Evolutionary conservation across 257 asterid species (phyloP).

Genomic region (Solanum microdontum): DNA sequence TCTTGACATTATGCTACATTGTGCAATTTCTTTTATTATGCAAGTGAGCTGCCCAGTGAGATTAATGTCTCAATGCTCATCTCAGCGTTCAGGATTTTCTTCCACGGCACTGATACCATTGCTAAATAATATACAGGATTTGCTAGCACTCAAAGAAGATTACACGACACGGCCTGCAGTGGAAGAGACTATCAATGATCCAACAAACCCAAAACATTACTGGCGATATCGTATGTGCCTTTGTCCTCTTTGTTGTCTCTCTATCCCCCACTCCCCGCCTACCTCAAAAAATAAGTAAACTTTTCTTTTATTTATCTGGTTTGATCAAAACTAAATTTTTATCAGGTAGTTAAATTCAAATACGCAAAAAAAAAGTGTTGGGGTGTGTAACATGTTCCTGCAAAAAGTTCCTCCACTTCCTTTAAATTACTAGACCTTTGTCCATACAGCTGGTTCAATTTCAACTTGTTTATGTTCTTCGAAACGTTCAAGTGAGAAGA

Average conservation of each 20-base stretch:
- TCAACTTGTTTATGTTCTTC: not conserved
- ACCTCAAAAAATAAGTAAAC: not conserved
- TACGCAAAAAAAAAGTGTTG: not conserved
- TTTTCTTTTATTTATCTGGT: not conserved
- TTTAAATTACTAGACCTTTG: not conserved
- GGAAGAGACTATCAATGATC: conserved; percentile 95
- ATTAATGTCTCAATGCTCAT: not conserved
- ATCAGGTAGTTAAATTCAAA: not conserved
- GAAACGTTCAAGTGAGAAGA: not conserved
- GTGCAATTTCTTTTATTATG: not conserved
- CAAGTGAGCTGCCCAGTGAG: not conserved
- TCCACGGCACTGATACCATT: not conserved
- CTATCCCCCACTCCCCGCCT: not conserved
- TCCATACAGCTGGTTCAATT: not conserved
- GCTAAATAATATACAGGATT: conserved; percentile 40
- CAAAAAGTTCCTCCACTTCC: not conserved
- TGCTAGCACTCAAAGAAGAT: conserved; percentile 78
- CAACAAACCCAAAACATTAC: conserved; percentile 92
- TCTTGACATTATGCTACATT: not conserved
- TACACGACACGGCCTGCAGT: conserved; percentile 73
- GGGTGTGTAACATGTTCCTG: not conserved
- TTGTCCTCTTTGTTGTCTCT: not conserved
- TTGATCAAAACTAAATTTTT: not conserved
- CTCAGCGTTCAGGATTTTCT: not conserved
- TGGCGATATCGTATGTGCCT: conserved; percentile 75